phyloP scores from a whole-genome alignment of 495 filamentous ascomycete species.

The Tuber melanosporum region DNA sequence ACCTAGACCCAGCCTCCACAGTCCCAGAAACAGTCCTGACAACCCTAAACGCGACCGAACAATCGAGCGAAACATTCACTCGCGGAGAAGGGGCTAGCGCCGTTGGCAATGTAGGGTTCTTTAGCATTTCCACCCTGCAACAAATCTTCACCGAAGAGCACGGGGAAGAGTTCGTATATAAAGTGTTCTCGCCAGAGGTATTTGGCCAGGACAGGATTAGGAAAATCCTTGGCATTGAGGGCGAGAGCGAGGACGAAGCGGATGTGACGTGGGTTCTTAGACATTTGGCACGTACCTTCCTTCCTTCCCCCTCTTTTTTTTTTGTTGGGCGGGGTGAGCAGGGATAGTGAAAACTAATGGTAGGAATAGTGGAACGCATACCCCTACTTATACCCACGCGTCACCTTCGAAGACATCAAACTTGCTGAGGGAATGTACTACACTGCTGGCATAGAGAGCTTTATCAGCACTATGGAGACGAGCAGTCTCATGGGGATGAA shows the following conservation, averaged over 20 bases:
- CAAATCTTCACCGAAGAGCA: slow-evolving; percentile 55
- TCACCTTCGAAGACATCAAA: slow-evolving; percentile 77
- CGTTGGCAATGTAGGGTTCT: slow-evolving; percentile 69
- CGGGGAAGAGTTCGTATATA: slow-evolving; percentile 75
- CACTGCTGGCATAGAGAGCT: slow-evolving; percentile 86
- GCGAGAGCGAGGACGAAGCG: slow-evolving; percentile 21
- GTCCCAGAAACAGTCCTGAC: slow-evolving; percentile 74
- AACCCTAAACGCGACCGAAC: slow-evolving; percentile 59
- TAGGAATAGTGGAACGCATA: slow-evolving; percentile 83
- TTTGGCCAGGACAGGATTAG: slow-evolving; percentile 42
- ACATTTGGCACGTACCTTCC: background rate
- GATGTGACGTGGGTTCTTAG: slow-evolving; percentile 16
- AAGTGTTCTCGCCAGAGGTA: slow-evolving; percentile 78
- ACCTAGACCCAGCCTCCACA: slow-evolving; percentile 48
- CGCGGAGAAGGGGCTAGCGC: slow-evolving; percentile 48
- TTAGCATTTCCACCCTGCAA: slow-evolving; percentile 73
- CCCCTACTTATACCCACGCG: slow-evolving; percentile 70
- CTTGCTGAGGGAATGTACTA: slow-evolving; percentile 71
- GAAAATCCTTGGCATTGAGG: slow-evolving; percentile 17
- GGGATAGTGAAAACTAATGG: slow-evolving; percentile 60
- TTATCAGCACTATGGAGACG: slow-evolving; percentile 98
- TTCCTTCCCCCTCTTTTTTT: background rate
- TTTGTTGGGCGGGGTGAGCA: slow-evolving; percentile 10
- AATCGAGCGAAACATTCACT: slow-evolving; percentile 44
- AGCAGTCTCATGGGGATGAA: slow-evolving; percentile 93